A percentile compares a stretch with the other conserved stretches of the same genome.
phyloP scores from a whole-genome alignment of 495 filamentous ascomycete species.

The Friedmanniomyces simplex region DNA sequence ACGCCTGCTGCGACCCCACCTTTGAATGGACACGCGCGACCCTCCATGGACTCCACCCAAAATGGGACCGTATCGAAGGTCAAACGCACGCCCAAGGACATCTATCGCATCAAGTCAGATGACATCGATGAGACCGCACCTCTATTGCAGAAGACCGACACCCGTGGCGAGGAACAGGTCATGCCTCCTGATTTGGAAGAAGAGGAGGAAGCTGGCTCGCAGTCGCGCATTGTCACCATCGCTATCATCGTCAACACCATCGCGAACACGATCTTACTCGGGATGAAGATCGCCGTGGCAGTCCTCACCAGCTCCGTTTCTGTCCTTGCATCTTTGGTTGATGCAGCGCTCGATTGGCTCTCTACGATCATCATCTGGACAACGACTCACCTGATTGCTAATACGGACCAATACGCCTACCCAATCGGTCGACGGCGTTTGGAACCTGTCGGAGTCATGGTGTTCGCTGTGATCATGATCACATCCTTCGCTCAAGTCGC shows the following conservation, averaged over 20 bases:
- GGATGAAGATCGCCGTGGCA: conserved; percentile 70
- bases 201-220: conserved; percentile 51
- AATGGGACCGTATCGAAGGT: conserved; percentile 37
- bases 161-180: conserved; percentile 24
- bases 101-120: conserved; percentile 50
- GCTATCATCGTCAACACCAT: conserved; percentile 79
- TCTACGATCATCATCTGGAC: conserved; percentile 79
- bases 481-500: conserved; percentile 81
- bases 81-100: conserved; percentile 68
- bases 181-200: conserved; percentile 33
- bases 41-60: not conserved
- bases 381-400: conserved; percentile 62
- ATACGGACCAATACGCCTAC: conserved; percentile 69
- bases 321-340: conserved; percentile 79
- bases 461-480: conserved; percentile 48
- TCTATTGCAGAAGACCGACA: conserved; percentile 38
- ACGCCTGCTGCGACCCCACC: not conserved
- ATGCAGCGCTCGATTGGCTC: conserved; percentile 79
- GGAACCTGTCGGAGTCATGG: conserved; percentile 42
- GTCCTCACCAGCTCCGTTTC: conserved; percentile 73
- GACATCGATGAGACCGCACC: conserved; percentile 47
- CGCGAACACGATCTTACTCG: conserved; percentile 71
- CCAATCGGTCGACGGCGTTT: conserved; percentile 70
- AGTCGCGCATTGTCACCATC: conserved; percentile 56
- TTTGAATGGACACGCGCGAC: not conserved